Evolutionary conservation across 2,329 filamentous ascomycete genomes (phyloP), one percentile per base, ranked within the genome.

Genomic region (Trichothecium sympodiale): DNA sequence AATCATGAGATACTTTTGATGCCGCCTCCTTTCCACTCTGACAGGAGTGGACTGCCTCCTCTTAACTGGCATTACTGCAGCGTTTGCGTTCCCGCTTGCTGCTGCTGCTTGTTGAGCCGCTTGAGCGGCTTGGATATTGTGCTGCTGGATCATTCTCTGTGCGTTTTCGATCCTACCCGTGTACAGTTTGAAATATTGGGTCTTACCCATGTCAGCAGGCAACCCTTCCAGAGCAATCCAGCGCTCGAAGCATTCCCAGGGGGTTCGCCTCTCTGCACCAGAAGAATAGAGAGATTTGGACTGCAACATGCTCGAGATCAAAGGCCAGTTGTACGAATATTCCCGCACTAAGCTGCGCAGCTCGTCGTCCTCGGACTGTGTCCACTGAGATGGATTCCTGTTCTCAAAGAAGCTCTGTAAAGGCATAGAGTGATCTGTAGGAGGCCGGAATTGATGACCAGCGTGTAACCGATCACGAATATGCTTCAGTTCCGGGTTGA

Each of bases 241-340:
- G 30, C 91, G 76, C 59, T 98, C 91, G 49, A 98, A 98, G 54
- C 91, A 98, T 61, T 98, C 91, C 91, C 91, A 98, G 0, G 89
- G 87, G 3, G 89, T 96, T 33, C 91, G 76, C 42, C 91, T 74
- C 54, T 96, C 89, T 9, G 86, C 78, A 2, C 85, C 86, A 15
- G 88, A 89, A n/a, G 77, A 72, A 51, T 86, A 93, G 12, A 78
- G 55, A 0, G 86, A 93, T 35, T 76, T 77, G 13, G 81, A 71
- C 2, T 77, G 71, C 36, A 96, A 64, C 40, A 89, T 80, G 46
- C 76, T 83, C 2, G 88, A 84, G 36, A 96, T 94, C 5, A 98
- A 67, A 3, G 87, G 93, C 91, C 91, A 98, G 49, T 98, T 98
- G 64, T 95, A 96, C 0, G 86, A 86, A 51, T 91, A 94, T 43